Conservation (phyloP, 495 filamentous ascomycete species). For the Talaromyces stipitatus region DNA sequence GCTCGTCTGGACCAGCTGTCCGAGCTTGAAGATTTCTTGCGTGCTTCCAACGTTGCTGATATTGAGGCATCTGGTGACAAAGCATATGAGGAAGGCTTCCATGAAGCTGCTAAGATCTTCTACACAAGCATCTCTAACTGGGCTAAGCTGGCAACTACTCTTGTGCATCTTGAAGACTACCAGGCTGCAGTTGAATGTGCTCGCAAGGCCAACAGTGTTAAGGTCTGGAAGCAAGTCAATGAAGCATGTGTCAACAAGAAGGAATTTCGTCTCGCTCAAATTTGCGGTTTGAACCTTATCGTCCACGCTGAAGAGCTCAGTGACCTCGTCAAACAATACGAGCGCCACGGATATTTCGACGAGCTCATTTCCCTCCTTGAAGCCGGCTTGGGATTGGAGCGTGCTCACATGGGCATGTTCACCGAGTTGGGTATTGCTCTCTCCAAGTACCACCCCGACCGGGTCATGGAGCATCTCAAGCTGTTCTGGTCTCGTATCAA, state of each 20-base stretch:
- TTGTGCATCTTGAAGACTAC: slow-evolving; percentile 94
- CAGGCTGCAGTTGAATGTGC: slow-evolving; percentile 98
- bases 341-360: slow-evolving; percentile 95
- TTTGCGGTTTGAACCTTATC: slow-evolving; percentile 97
- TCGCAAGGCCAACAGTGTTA: slow-evolving; percentile 98
- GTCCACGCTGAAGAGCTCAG: slow-evolving; percentile 96
- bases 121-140: slow-evolving; percentile 98
- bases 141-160: slow-evolving; percentile 95
- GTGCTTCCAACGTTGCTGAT: slow-evolving; percentile 88
- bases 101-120: slow-evolving; percentile 98
- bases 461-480: slow-evolving; percentile 97
- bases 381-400: slow-evolving; percentile 90
- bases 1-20: slow-evolving; percentile 84
- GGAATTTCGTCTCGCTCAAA: slow-evolving; percentile 98
- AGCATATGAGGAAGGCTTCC: slow-evolving; percentile 88
- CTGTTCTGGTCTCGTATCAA: slow-evolving; percentile 99
- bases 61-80: slow-evolving; percentile 95
- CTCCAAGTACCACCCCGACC: slow-evolving; percentile 93
- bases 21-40: slow-evolving; percentile 95
- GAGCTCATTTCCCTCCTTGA: slow-evolving; percentile 93
- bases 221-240: slow-evolving; percentile 99
- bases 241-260: slow-evolving; percentile 96
- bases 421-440: slow-evolving; percentile 91
- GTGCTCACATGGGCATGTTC: slow-evolving; percentile 93
- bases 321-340: slow-evolving; percentile 91